Conservation (phyloP, 225 moss, liverwort and hornwort genomes). For the Polytrichum commune region DNA sequence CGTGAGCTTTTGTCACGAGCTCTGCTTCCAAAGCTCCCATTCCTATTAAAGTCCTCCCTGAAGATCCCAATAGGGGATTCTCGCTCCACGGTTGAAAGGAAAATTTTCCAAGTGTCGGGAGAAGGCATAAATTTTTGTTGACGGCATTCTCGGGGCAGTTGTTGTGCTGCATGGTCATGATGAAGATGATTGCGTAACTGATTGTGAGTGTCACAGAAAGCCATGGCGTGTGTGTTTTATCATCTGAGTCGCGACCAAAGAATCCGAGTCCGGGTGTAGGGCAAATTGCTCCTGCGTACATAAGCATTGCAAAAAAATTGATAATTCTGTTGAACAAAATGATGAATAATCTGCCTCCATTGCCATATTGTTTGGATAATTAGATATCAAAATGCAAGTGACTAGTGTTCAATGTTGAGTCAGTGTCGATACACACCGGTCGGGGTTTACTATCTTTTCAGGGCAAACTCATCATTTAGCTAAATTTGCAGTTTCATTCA, state of each 20-base stretch:
- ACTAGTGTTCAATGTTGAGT: too few species aligned
- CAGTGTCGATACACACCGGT: too few species aligned
- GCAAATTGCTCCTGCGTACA: too few species aligned
- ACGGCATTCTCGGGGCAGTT: slow-evolving; percentile 26
- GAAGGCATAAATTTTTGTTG: slow-evolving; percentile 16
- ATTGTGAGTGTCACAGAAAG: slow-evolving; percentile 36
- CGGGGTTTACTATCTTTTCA: too few species aligned
- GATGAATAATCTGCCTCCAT: too few species aligned
- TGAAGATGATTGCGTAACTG: slow-evolving; percentile 36
- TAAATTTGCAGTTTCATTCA: too few species aligned
- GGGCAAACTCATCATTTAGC: too few species aligned
- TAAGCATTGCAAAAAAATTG: too few species aligned
- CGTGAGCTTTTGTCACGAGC: slow-evolving; percentile 33
- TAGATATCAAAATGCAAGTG: too few species aligned
- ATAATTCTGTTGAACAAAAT: too few species aligned
- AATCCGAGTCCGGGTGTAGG: too few species aligned
- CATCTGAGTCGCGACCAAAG: slow-evolving; percentile 12
- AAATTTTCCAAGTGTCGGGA: slow-evolving; percentile 32
- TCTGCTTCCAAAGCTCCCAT: slow-evolving; percentile 49
- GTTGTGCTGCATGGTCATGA: slow-evolving; percentile 47
- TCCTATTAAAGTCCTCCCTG: slow-evolving; percentile 27
- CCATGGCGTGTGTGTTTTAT: slow-evolving; percentile 31
- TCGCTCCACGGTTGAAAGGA: slow-evolving; percentile 47
- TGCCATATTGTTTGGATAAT: too few species aligned
- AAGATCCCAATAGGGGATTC: slow-evolving; percentile 52